Evolutionary conservation across 2,329 filamentous ascomycete genomes (phyloP).

Genomic region (Fusarium secorum): DNA sequence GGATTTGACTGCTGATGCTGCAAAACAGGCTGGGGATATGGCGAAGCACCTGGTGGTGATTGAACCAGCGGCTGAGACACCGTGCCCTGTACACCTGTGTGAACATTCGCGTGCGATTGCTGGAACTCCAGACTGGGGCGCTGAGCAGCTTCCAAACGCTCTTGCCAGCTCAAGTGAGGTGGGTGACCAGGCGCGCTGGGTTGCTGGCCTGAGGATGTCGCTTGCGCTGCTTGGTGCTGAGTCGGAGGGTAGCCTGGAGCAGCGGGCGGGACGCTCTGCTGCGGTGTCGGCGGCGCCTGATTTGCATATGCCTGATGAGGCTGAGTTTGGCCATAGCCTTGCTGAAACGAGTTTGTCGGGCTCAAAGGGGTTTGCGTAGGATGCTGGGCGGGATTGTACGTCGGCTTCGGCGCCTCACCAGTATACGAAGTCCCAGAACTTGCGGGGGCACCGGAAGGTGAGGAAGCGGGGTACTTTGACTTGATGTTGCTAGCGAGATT

Average conservation of each 20-base stretch:
- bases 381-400: background rate
- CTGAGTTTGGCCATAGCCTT: background rate
- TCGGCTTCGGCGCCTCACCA: conserved; percentile 1
- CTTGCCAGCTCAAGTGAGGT: background rate
- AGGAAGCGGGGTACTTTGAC: conserved; percentile 13
- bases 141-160: background rate
- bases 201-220: background rate
- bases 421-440: background rate
- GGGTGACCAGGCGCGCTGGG: background rate
- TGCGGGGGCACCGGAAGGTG: background rate
- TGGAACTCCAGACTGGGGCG: background rate
- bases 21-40: conserved; percentile 1
- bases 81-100: background rate
- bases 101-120: background rate
- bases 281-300: conserved; percentile 1
- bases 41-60: background rate
- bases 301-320: background rate
- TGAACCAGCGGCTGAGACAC: background rate
- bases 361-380: conserved; percentile 1
- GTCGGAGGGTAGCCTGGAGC: background rate
- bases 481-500: conserved; percentile 29
- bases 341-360: background rate
- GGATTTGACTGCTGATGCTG: background rate
- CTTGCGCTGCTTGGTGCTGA: conserved; percentile 5
- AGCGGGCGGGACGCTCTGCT: background rate